Base-by-base conservation (phyloP, 257 asterid species). In the Misopates orontium region DNA sequence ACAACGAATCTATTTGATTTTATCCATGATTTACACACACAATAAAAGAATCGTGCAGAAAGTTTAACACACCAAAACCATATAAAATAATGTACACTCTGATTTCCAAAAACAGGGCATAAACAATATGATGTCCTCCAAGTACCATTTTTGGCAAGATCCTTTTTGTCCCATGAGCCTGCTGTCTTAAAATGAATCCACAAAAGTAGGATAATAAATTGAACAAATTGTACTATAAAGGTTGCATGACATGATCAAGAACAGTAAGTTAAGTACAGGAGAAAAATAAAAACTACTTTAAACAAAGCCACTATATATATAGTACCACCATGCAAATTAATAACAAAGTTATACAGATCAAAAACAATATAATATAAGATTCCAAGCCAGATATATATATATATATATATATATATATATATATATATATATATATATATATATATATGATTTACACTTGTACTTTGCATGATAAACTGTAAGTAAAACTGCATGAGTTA, bases 71-170 rank as follows among this genome's bases (percentile, higher is more conserved):
- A 22, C 65, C 40, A 14, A 68, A 74, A 71, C 68, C 78, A 74
- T 71, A 58, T 61, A 42, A 64, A 69, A 11, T 59, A 56, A 36
- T 15, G 1, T 15, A 58, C 63, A 56, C 48, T 68, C 60, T 60
- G 21, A 25, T 66, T 74, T 65, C 60, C 75, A 28, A 66, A 70
- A 80, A 77, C 82, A 61, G 77, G 78, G 64, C 59, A 20, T 32
- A 62, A 48, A 68, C 60, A 58, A 47, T 61, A 71, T 71, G 51
- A 67, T 62, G 17, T 21, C 54, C 51, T 22, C 39, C 65, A 54
- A 58, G 42, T 36, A 36, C 71, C 81, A 72, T 70, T 68, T 75
- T 62, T 51, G 85, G 82, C 71, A 80, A 71, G 56, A 64, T 32
- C 18, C 56, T 28, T 68, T 48, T 67, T 45, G 19, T 68, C 75